phyloP scores from a whole-genome alignment of 331 rosid genomes.

The Stylosanthes scabra region DNA sequence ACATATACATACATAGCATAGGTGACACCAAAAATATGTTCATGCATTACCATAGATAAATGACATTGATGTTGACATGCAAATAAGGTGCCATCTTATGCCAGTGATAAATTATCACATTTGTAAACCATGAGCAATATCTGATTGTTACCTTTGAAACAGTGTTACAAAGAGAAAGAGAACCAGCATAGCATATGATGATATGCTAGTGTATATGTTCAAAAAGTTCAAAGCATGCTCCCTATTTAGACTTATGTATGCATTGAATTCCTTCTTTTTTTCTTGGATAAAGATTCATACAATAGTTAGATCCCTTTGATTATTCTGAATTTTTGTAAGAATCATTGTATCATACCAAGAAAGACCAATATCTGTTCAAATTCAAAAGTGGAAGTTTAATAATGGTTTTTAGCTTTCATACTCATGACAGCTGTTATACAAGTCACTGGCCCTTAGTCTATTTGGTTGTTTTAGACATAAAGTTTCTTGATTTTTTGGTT shows the following conservation, averaged over 20 bases:
- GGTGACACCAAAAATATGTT: not conserved
- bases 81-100: not conserved
- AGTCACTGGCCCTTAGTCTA: not conserved
- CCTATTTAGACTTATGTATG: not conserved
- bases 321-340: not conserved
- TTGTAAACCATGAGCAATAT: no score
- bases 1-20: no score
- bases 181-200: not conserved
- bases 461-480: not conserved
- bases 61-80: slow-evolving; percentile 1
- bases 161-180: no score
- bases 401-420: not conserved
- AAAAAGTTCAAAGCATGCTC: not conserved
- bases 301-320: not conserved
- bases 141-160: no score
- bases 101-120: no score
- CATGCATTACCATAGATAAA: no score
- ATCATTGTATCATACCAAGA: not conserved
- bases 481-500: not conserved
- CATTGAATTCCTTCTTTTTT: not conserved
- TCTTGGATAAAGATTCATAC: not conserved
- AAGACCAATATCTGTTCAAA: no score
- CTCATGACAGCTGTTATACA: not conserved
- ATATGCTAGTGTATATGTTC: not conserved
- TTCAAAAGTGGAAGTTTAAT: not conserved